Base-by-base conservation (phyloP, 2,329 filamentous ascomycete genomes). In the Sporothrix phasma region DNA sequence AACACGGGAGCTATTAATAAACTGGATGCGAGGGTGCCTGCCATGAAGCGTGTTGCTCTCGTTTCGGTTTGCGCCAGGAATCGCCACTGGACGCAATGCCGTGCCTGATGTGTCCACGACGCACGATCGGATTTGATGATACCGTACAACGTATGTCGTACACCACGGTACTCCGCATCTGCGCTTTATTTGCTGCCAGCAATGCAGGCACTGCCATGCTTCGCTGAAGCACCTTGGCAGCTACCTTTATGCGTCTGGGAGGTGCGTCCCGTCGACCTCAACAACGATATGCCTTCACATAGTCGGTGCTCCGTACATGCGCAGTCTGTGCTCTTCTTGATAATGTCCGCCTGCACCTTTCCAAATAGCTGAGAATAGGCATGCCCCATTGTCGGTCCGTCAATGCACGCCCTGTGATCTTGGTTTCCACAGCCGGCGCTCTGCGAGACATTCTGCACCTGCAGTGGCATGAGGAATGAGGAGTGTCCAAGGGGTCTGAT, bases 171-270 rank as follows among this genome's bases (percentile, higher is more conserved):
- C n/a, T n/a, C n/a, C n/a, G n/a, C n/a, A n/a, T n/a, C n/a, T n/a
- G n/a, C n/a, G n/a, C n/a, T 34, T 5, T 34, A 34, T 34, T 37
- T 37, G 34, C 34, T 37, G 34, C 2, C 34, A 39, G 26, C 29
- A 19, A 17, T 10, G 19, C 45, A 26, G 22, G n/a, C 43, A n/a
- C n/a, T n/a, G n/a, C n/a, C n/a, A n/a, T n/a, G n/a, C n/a, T n/a
- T n/a, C n/a, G n/a, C n/a, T n/a, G 43, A 46, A 3, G 19, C 4
- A 6, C 34, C 34, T 56, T 41, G 53, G 34, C 34, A 39, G 53
- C 10, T 19, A 58, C 43, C 43, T 34, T 61, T 24, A 61, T 61
- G 58, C 43, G 58, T 61, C 39, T 61, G 41, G 58, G 56, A 58
- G 53, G 34, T 43, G 53, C 43, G 41, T 58, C 53, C 43, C 53